Base-by-base conservation (phyloP, 2,329 filamentous ascomycete genomes). In the Aspergillus costaricaensis region DNA sequence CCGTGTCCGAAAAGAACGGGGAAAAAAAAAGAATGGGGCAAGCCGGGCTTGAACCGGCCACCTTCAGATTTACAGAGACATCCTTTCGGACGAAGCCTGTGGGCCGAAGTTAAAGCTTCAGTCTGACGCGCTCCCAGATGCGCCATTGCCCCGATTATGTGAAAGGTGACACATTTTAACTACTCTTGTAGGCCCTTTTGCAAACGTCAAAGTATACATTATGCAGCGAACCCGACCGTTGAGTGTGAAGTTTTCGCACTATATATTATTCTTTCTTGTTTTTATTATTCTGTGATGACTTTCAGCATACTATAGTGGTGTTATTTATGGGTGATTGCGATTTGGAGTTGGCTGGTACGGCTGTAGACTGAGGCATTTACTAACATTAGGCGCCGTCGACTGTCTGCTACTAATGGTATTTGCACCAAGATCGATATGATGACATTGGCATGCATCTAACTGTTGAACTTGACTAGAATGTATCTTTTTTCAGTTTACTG, bases 121-220 rank as follows among this genome's bases (percentile, higher is more conserved):
- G 53, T 55, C 53, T 55, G 53, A 55, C 53, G 53, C 53, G 53
- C 53, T 55, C 53, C 53, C 53, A 55, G 53, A 55, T 55, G 53
- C 53, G 53, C 53, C 53, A 55, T 55, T 43, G 52, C 38, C 52
- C 52, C 52, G 3, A 15, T 4, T 32, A 17, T n/a, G 17, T 41
- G 36, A 5, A 54, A 54, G n/a, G n/a, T n/a, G n/a, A n/a, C n/a
- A n/a, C n/a, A n/a, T 17, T 17, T 10, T 27, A 2, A 7, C 10
- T 17, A 14, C 2, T 44, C 19, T 44, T 44, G 19, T 44, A 44
- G 19, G 1, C 41, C 5, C 0, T 44, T 23, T 6, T 10, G 9
- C 27, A 30, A 12, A 21, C 0, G 10, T 44, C 12, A 19, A 23
- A 14, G 6, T 19, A 7, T 14, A 44, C 19, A 12, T 44, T 44